Evolutionary conservation across 2,329 filamentous ascomycete genomes (phyloP).

Genomic region (Alternaria sp.): DNA sequence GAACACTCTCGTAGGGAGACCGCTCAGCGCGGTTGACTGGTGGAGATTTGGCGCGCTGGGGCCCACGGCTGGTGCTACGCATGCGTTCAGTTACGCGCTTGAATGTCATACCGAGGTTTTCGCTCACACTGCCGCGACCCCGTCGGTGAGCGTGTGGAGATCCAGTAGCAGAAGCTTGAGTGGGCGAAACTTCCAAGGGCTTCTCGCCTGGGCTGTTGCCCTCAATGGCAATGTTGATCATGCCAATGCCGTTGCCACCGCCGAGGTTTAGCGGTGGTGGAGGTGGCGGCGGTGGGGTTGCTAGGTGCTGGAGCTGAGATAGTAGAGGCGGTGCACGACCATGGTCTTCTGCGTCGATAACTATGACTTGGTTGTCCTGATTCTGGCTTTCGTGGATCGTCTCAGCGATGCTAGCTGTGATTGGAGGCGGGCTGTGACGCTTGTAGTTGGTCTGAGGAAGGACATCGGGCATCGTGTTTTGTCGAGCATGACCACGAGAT

Average conservation of each 20-base stretch:
- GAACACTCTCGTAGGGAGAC: constrained; percentile 56
- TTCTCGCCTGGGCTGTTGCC: constrained; percentile 45
- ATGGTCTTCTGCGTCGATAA: constrained; percentile 53
- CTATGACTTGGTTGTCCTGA: constrained; percentile 54
- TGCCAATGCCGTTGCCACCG: constrained; percentile 43
- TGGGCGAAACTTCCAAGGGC: constrained; percentile 32
- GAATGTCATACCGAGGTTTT: constrained; percentile 62
- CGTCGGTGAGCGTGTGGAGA: constrained; percentile 59
- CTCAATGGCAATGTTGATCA: constrained; percentile 59
- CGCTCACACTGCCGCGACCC: constrained; percentile 64
- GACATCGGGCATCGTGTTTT: constrained; percentile 55
- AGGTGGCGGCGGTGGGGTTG: constrained; percentile 59
- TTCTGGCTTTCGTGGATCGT: constrained; percentile 57
- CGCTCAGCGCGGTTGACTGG: constrained; percentile 44
- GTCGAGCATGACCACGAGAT: constrained; percentile 50
- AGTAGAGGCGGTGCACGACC: constrained; percentile 60
- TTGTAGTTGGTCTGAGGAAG: constrained; percentile 47
- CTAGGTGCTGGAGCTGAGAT: constrained; percentile 69
- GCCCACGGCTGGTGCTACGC: constrained; percentile 63
- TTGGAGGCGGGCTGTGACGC: constrained; percentile 50
- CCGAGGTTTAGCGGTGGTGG: constrained; percentile 30
- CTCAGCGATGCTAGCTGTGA: constrained; percentile 64
- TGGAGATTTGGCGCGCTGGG: constrained; percentile 57
- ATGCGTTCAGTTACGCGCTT: constrained; percentile 64
- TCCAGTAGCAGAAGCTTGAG: constrained; percentile 39